A percentile compares a stretch with the other conserved stretches of the same genome.
Conservation (phyloP, 2,329 filamentous ascomycete species). For the Penicillium sp. region DNA sequence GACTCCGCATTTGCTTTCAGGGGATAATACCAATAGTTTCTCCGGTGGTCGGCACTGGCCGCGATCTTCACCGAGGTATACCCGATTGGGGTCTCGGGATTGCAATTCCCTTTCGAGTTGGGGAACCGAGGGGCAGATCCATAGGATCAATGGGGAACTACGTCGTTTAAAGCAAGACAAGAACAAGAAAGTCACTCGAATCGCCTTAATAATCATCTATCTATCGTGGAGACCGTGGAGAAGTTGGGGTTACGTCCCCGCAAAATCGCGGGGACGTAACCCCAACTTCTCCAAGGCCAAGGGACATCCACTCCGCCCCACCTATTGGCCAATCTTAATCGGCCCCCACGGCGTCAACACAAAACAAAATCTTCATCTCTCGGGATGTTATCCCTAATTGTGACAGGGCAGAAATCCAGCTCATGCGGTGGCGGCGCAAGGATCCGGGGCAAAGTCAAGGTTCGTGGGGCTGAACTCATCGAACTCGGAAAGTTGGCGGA, state of each 20-base stretch:
- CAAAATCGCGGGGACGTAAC: background rate
- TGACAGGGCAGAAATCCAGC: too few species aligned
- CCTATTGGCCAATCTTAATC: background rate
- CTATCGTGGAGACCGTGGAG: background rate
- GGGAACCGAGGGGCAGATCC: background rate
- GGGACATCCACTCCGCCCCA: background rate
- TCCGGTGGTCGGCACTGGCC: background rate
- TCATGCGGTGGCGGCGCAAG: background rate
- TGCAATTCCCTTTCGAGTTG: background rate
- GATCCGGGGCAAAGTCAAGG: background rate
- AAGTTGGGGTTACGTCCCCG: background rate
- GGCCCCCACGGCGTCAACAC: background rate
- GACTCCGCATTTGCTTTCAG: background rate
- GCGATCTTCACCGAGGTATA: background rate
- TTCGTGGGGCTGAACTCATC: background rate
- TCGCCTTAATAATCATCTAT: background rate
- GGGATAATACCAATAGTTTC: background rate
- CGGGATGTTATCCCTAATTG: background rate
- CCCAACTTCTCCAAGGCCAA: background rate
- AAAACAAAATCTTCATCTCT: background rate
- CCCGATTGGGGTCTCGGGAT: background rate
- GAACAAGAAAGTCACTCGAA: background rate
- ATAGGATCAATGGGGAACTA: background rate
- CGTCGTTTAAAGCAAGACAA: too few species aligned
- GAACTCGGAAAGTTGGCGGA: background rate